Evolutionary conservation across 2,329 filamentous ascomycete species (phyloP).

Genomic region (Phaeophleospora eucalypticola): DNA sequence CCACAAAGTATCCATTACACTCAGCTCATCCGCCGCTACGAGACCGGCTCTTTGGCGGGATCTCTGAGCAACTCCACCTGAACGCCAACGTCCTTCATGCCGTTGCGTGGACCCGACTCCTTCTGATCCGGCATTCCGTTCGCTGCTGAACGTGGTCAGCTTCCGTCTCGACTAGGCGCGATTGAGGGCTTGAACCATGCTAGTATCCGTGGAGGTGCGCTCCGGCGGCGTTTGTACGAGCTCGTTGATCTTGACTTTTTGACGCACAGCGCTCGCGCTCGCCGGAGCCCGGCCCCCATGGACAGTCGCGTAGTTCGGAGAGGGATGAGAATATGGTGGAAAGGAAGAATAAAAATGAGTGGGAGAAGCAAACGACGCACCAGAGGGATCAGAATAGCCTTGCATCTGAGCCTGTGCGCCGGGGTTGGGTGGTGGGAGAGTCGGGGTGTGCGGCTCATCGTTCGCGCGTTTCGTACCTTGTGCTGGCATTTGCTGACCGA

Average conservation of each 20-base stretch:
- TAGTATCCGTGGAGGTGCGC: slow-evolving; percentile 31
- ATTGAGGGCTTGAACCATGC: slow-evolving; percentile 26
- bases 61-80: slow-evolving; percentile 26
- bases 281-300: slow-evolving; percentile 38
- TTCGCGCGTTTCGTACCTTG: slow-evolving; percentile 39
- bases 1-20: not conserved
- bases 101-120: slow-evolving; percentile 22
- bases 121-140: slow-evolving; percentile 22
- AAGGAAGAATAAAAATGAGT: slow-evolving; percentile 33
- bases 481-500: slow-evolving; percentile 18
- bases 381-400: slow-evolving; percentile 42
- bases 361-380: slow-evolving; percentile 43
- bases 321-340: slow-evolving; percentile 38
- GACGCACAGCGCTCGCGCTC: slow-evolving; percentile 19
- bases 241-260: slow-evolving; percentile 29
- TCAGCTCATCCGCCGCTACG: slow-evolving; percentile 1
- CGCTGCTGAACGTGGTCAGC: slow-evolving; percentile 28
- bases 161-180: slow-evolving; percentile 23
- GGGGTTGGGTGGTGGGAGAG: slow-evolving; percentile 46
- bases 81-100: slow-evolving; percentile 29
- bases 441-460: slow-evolving; percentile 49
- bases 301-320: slow-evolving; percentile 27
- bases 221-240: slow-evolving; percentile 35
- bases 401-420: slow-evolving; percentile 42
- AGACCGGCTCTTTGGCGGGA: slow-evolving; percentile 23